These are phyloP conservation scores for Fraxinus albicans DNA, from an alignment of 305 asterid genomes.

Conservation along the genomic window DNA sequence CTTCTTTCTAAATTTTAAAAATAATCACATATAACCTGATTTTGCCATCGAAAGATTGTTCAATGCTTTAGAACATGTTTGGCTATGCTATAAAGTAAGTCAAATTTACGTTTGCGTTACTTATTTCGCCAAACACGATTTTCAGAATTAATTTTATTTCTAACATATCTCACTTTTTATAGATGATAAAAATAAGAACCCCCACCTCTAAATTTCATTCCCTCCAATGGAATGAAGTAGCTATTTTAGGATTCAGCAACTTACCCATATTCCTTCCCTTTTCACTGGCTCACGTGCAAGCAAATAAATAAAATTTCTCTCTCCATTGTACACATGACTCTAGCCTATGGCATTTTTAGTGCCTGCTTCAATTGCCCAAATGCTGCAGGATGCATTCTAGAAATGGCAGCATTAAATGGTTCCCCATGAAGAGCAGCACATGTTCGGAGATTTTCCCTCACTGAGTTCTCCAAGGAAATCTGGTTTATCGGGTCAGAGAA, in stretches of 20 bases:
- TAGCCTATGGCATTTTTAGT: constrained; percentile 66
- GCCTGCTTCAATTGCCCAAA: constrained; percentile 80
- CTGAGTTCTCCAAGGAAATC: constrained; percentile 69
- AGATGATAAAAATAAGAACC: background rate
- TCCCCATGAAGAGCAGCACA: constrained; percentile 91
- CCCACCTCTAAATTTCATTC: background rate
- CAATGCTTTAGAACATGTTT: background rate
- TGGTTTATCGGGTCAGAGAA: constrained; percentile 82
- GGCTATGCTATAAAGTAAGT: background rate
- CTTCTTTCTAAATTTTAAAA: background rate
- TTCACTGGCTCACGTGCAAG: constrained; percentile 19
- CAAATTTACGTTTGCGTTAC: background rate
- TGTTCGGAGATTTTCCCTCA: constrained; percentile 85
- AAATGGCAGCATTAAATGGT: constrained; percentile 69
- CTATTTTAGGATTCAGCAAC: constrained; percentile 3
- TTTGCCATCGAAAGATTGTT: background rate
- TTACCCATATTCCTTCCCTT: constrained; percentile 25
- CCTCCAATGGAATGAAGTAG: background rate
- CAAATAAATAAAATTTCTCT: constrained; percentile 22
- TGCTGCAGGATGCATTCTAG: constrained; percentile 82
- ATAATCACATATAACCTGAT: background rate
- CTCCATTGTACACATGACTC: constrained; percentile 13
- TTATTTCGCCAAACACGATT: background rate
- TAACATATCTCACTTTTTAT: background rate
- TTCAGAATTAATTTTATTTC: background rate